These are phyloP conservation scores for Syzygium aromaticum DNA, from an alignment of 345 rosid genomes.

Conservation along the genomic window DNA sequence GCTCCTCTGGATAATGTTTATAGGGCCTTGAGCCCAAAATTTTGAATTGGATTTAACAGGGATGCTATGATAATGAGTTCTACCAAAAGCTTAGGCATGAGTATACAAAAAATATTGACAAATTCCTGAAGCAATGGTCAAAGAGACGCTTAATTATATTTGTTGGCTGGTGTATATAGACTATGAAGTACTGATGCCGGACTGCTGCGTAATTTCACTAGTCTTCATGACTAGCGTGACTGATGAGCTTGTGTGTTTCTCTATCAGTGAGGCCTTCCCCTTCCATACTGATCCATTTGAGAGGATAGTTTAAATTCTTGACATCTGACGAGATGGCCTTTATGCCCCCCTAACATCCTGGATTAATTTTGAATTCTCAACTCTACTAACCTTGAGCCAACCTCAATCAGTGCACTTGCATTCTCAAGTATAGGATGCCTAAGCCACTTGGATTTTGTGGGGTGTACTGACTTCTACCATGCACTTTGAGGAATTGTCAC, in stretches of 20 bases:
- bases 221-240: background rate
- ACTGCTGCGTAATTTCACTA: background rate
- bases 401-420: background rate
- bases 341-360: background rate
- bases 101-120: background rate
- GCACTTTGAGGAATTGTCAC: background rate
- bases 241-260: background rate
- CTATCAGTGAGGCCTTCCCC: background rate
- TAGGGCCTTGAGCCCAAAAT: background rate
- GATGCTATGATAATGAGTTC: background rate
- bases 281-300: background rate
- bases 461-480: background rate
- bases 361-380: slow-evolving; percentile 6
- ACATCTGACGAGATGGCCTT: background rate
- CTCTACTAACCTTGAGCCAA: background rate
- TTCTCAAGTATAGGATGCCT: background rate
- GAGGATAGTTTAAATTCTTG: background rate
- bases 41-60: background rate
- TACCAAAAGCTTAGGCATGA: background rate
- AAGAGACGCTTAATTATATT: background rate
- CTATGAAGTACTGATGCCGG: background rate
- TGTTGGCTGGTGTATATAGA: background rate
- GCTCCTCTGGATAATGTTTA: background rate
- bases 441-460: background rate
- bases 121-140: background rate